Evolutionary conservation across 495 filamentous ascomycete species (phyloP), one percentile per base, ranked within the genome.

Genomic region (Penicillium subrubescens): DNA sequence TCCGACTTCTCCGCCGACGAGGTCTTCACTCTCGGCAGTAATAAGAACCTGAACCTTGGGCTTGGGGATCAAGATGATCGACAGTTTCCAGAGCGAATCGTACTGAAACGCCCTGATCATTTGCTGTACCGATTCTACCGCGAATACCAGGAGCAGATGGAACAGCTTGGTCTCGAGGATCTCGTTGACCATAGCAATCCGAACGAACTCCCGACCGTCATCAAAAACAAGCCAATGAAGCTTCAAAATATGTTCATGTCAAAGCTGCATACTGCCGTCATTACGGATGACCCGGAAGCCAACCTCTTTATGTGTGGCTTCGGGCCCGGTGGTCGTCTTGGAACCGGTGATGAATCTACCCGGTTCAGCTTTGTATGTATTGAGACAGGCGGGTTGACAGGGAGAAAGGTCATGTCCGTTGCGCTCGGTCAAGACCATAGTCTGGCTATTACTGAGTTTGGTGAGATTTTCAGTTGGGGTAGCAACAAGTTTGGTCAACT

Each of bases 221-320:
- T 94, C 59, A 82, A 82, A 50, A 90, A 88, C 70, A 86, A 83
- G 25, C 88, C 90, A 2, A 76, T 96, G 4, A 77, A 90, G 53
- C 85, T 94, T 39, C 87, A 90, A 65, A 89, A 95, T 62, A 82
- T 95, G 2, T 84, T 87, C 53, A 87, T 99, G 76, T 94, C 96
- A 0, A 99, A 98, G 73, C 81, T 98, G 2, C 92, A 96, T 67
- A 96, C 91, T 37, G 96, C 94, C 0, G 83, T 99, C 37, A 76
- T 99, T 5, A 97, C 95, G 0, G 84, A 84, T n/a, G 96, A 98
- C 68, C 92, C 92, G 0, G 88, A 94, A 62, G 89, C 91, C 3
- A 99, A 99, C 74, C 85, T 99, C 7, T 97, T 94, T 67, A 83
- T 97, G 67, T 97, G 94, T 71, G 95, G 95, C 11, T 91, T 96